These are phyloP conservation scores for Amesomyces nigricolor DNA, from an alignment of 2,329 filamentous ascomycete genomes.

Conservation along the genomic window DNA sequence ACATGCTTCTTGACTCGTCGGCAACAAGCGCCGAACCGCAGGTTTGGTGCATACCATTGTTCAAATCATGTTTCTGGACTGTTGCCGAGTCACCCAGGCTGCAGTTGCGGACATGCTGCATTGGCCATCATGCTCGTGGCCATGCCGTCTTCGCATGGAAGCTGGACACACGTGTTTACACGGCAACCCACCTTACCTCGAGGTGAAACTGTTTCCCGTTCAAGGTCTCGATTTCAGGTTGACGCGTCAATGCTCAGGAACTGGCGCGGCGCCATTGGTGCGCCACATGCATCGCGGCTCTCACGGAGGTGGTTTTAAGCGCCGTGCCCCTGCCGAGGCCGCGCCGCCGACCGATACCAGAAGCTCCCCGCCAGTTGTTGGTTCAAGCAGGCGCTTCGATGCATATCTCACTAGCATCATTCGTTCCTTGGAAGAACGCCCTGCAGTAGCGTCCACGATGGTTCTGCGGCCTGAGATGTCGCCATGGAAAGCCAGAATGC, in stretches of 20 bases:
- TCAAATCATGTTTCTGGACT: too few species aligned
- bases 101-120: too few species aligned
- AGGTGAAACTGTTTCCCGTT: too few species aligned
- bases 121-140: too few species aligned
- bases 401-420: constrained; percentile 1
- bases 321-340: constrained; percentile 5
- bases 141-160: too few species aligned
- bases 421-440: background rate
- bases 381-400: constrained; percentile 13
- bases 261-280: constrained; percentile 2
- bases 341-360: constrained; percentile 1
- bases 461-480: constrained; percentile 10
- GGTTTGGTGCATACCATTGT: too few species aligned
- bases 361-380: background rate
- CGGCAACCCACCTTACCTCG: too few species aligned
- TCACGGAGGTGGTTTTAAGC: constrained; percentile 9
- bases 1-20: too few species aligned
- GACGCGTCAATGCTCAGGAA: background rate
- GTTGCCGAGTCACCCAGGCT: too few species aligned
- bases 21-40: too few species aligned
- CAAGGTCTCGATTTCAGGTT: background rate
- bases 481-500: background rate
- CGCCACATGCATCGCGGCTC: background rate
- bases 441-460: background rate
- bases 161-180: too few species aligned